A percentile compares a stretch with the other conserved stretches of the same genome.
phyloP scores from a whole-genome alignment of 768 basidiomycete species.

The Suillus bovinus region DNA sequence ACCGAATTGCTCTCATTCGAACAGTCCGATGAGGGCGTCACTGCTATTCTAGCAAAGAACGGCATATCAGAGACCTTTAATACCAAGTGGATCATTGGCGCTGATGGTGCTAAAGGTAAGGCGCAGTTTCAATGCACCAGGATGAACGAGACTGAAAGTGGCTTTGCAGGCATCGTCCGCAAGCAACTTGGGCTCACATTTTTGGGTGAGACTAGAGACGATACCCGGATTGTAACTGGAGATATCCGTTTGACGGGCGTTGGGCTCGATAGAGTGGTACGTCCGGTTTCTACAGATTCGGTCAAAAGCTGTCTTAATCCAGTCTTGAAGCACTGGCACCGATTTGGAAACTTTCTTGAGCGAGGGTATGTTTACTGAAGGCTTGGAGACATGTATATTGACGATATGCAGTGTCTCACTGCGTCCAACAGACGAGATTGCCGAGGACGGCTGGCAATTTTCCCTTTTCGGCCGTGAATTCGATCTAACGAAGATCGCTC shows the following conservation, averaged over 20 bases:
- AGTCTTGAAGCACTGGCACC: constrained; percentile 22
- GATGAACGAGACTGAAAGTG: background rate
- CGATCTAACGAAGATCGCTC: constrained; percentile 18
- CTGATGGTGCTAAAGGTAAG: no score
- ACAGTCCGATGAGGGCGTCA: constrained; percentile 26
- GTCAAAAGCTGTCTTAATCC: background rate
- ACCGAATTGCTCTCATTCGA: constrained; percentile 36
- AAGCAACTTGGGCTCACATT: constrained; percentile 14
- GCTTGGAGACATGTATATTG: background rate
- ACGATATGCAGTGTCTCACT: constrained; percentile 9
- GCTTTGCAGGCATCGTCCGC: constrained; percentile 2
- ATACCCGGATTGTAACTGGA: constrained; percentile 26
- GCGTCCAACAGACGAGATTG: constrained; percentile 21
- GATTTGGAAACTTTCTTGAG: constrained; percentile 40
- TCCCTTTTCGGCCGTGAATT: constrained; percentile 9
- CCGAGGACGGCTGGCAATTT: constrained; percentile 24
- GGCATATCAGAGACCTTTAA: no score
- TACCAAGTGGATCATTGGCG: no score
- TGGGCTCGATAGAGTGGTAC: constrained; percentile 39
- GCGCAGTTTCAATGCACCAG: no score
- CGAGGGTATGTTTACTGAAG: background rate
- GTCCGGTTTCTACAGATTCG: constrained; percentile 9
- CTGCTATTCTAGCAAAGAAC: background rate
- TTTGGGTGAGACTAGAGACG: constrained; percentile 31
- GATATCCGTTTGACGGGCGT: constrained; percentile 37